These are phyloP conservation scores for Cadophora malorum DNA, from an alignment of 2,329 filamentous ascomycete genomes.

Conservation along the genomic window DNA sequence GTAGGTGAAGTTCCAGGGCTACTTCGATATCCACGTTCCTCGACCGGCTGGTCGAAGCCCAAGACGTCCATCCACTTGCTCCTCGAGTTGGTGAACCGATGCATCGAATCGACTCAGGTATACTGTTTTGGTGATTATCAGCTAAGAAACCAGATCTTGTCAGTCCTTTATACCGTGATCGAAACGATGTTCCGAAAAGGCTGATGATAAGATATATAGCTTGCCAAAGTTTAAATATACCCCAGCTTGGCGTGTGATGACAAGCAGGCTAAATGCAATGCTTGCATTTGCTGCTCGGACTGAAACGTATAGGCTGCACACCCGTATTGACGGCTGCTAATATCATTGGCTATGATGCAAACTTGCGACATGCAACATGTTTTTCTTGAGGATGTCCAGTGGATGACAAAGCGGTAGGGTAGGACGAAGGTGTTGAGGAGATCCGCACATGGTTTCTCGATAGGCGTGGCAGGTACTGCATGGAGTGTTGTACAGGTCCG, in stretches of 20 bases:
- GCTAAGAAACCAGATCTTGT: neutral
- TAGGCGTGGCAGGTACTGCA: neutral
- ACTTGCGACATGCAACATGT: slow-evolving; percentile 18
- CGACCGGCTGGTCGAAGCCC: slow-evolving; percentile 39
- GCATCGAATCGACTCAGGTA: slow-evolving; percentile 20
- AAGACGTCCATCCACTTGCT: slow-evolving; percentile 43
- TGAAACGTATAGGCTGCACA: slow-evolving; percentile 22
- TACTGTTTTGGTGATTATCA: neutral
- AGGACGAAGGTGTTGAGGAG: slow-evolving; percentile 1
- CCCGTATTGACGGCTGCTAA: slow-evolving; percentile 1
- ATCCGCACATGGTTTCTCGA: neutral
- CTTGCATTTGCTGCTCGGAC: slow-evolving; percentile 23
- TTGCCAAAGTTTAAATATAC: slow-evolving; percentile 3
- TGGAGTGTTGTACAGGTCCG: slow-evolving; percentile 8
- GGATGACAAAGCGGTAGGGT: slow-evolving; percentile 4
- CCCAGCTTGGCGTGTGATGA: neutral
- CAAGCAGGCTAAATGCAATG: slow-evolving; percentile 13
- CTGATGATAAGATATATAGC: slow-evolving; percentile 14
- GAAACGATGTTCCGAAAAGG: neutral
- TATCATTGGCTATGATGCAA: slow-evolving; percentile 16
- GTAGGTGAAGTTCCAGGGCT: slow-evolving; percentile 5
- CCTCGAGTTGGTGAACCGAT: slow-evolving; percentile 34
- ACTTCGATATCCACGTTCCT: slow-evolving; percentile 14
- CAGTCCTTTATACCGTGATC: slow-evolving; percentile 11
- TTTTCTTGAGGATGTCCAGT: neutral